Percentiles rank a stretch among this genome's conserved stretches.
Evolutionary conservation across 106 monocot genomes (phyloP).

Genomic region (Acanthochlamys bracteata): DNA sequence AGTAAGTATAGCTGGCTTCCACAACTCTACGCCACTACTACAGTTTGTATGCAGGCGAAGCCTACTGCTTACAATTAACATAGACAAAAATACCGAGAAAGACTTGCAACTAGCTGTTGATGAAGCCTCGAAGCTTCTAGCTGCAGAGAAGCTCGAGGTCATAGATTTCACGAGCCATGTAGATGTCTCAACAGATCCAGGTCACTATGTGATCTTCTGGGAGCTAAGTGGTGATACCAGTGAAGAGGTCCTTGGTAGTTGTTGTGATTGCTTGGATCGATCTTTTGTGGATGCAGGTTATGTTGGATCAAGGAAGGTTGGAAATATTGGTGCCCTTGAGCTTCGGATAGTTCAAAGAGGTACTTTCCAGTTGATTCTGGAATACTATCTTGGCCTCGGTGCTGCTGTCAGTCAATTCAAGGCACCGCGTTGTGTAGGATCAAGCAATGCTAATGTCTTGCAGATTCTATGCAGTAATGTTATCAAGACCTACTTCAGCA

Average conservation of each 20-base stretch:
- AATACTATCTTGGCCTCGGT: slow-evolving; percentile 51
- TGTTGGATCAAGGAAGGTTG: slow-evolving; percentile 41
- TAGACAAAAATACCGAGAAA: slow-evolving; percentile 96
- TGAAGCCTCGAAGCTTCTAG: slow-evolving; percentile 44
- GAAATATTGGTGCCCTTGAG: slow-evolving; percentile 60
- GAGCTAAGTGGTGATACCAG: slow-evolving; percentile 52
- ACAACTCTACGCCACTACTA: slow-evolving; percentile 63
- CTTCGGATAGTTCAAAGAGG: slow-evolving; percentile 50
- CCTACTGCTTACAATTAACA: slow-evolving; percentile 63
- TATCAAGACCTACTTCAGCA: slow-evolving; percentile 36
- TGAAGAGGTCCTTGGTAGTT: slow-evolving; percentile 43
- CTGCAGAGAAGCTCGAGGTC: slow-evolving; percentile 60
- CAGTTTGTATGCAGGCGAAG: slow-evolving; percentile 61
- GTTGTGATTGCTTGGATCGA: slow-evolving; percentile 61
- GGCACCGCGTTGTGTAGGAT: slow-evolving; percentile 48
- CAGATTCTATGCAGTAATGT: slow-evolving; percentile 56
- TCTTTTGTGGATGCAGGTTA: slow-evolving; percentile 71
- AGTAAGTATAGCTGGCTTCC: slow-evolving; percentile 55
- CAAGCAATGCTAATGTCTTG: slow-evolving; percentile 34
- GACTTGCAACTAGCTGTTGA: slow-evolving; percentile 69
- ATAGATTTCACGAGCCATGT: slow-evolving; percentile 76
- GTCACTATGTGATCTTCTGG: slow-evolving; percentile 86
- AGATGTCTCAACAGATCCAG: slow-evolving; percentile 50
- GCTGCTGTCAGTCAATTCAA: slow-evolving; percentile 77
- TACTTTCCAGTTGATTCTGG: slow-evolving; percentile 71